These are phyloP conservation scores for Sporodiniella umbellata DNA, from an alignment of 371 early-diverging fungal species.

Conservation along the genomic window DNA sequence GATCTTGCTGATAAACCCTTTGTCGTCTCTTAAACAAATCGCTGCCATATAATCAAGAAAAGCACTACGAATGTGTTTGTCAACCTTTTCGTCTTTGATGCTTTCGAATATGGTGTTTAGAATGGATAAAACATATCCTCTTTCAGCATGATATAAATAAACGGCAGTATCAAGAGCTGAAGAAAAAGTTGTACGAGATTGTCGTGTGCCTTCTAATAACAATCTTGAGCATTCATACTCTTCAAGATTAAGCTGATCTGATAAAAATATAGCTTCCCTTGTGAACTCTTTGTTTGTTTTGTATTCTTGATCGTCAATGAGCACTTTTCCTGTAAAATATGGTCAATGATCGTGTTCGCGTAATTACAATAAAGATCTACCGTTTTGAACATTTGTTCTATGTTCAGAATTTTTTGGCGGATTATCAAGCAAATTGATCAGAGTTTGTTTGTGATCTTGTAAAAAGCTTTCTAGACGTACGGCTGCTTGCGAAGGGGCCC, in stretches of 20 bases:
- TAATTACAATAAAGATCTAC: slow-evolving; percentile 14
- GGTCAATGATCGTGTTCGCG: background rate
- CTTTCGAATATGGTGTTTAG: slow-evolving; percentile 61
- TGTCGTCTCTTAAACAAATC: slow-evolving; percentile 2
- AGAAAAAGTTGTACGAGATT: slow-evolving; percentile 44
- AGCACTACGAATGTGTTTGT: slow-evolving; percentile 40
- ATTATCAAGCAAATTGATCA: slow-evolving; percentile 28
- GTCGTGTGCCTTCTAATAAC: slow-evolving; percentile 49
- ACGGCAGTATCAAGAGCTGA: slow-evolving; percentile 68
- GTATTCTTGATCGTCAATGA: slow-evolving; percentile 45
- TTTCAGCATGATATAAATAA: slow-evolving; percentile 65
- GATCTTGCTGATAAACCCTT: slow-evolving; percentile 1
- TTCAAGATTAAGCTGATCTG: slow-evolving; percentile 74
- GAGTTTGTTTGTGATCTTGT: slow-evolving; percentile 1
- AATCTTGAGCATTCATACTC: slow-evolving; percentile 70
- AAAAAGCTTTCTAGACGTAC: slow-evolving; percentile 7
- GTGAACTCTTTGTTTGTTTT: slow-evolving; percentile 67
- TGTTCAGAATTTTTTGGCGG: slow-evolving; percentile 40
- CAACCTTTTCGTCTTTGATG: slow-evolving; percentile 43
- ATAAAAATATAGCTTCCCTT: slow-evolving; percentile 55
- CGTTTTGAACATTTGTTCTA: slow-evolving; percentile 40
- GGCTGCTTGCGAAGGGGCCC: background rate
- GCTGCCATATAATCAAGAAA: slow-evolving; percentile 32
- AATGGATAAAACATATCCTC: slow-evolving; percentile 60
- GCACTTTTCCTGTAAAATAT: slow-evolving; percentile 20